Percentiles rank a stretch among this genome's conserved stretches.
phyloP scores from a whole-genome alignment of 1,139 yeast genomes.

The Geotrichum aggregatum region DNA sequence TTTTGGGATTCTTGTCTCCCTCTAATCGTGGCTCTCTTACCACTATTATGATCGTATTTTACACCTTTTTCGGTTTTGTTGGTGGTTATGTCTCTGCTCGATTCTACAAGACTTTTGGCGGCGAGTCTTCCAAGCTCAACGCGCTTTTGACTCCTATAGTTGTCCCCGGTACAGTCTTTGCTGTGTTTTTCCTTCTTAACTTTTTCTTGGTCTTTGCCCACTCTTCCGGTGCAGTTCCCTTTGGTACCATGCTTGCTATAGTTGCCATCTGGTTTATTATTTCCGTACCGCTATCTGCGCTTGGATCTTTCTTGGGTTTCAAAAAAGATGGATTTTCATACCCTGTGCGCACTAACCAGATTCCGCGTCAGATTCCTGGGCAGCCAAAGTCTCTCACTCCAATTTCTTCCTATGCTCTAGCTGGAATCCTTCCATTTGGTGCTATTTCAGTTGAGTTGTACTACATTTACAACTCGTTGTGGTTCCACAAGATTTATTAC shows the following conservation, averaged over 20 bases:
- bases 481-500: constrained; percentile 92
- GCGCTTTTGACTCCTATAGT: constrained; percentile 75
- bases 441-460: constrained; percentile 93
- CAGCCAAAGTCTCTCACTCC: constrained; percentile 83
- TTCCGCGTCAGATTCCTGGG: constrained; percentile 90
- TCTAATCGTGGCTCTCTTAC: constrained; percentile 91
- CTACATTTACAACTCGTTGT: constrained; percentile 77
- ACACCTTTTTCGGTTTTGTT: constrained; percentile 70
- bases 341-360: constrained; percentile 85
- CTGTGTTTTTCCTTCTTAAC: constrained; percentile 63
- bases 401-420: constrained; percentile 61
- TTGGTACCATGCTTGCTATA: constrained; percentile 82
- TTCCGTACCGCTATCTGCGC: constrained; percentile 76
- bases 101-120: constrained; percentile 84
- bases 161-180: constrained; percentile 75
- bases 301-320: constrained; percentile 74
- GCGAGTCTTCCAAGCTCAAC: constrained; percentile 85
- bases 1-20: constrained; percentile 86
- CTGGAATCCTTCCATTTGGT: constrained; percentile 93
- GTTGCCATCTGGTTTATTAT: constrained; percentile 79
- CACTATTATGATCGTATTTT: constrained; percentile 81
- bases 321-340: constrained; percentile 55
- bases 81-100: constrained; percentile 87
- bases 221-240: constrained; percentile 93
- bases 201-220: constrained; percentile 72